Percentiles rank a stretch among this genome's conserved stretches.
Evolutionary conservation across 1,284 basidiomycete genomes (phyloP).

Genomic region (Rhodotorula sp.): DNA sequence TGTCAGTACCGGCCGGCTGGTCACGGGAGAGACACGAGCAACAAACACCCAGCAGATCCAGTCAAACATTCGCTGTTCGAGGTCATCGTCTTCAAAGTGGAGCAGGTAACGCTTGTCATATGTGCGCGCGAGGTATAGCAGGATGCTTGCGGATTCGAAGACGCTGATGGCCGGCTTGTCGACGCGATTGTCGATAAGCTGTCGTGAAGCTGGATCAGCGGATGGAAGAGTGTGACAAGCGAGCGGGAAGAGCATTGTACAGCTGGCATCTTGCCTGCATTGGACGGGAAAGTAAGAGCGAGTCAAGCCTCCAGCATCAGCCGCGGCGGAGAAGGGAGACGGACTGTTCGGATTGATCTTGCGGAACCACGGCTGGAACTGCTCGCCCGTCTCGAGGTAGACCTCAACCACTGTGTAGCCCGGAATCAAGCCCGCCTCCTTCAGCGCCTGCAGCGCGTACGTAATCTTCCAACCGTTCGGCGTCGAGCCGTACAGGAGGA

Average conservation of each 20-base stretch:
- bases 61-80: constrained; percentile 21
- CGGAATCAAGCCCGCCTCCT: constrained; percentile 15
- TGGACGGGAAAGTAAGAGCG: no score
- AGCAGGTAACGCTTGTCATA: constrained; percentile 21
- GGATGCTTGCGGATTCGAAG: constrained; percentile 27
- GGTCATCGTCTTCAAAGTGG: constrained; percentile 28
- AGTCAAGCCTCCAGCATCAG: neutral
- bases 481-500: constrained; percentile 12
- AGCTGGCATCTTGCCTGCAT: constrained; percentile 32
- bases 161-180: constrained; percentile 17
- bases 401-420: constrained; percentile 21
- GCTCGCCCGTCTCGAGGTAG: constrained; percentile 19
- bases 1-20: neutral
- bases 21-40: neutral
- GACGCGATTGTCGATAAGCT: constrained; percentile 12
- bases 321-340: neutral
- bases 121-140: constrained; percentile 23
- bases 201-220: neutral
- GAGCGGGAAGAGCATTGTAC: neutral
- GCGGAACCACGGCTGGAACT: constrained; percentile 29
- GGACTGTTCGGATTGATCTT: constrained; percentile 35
- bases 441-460: constrained; percentile 16
- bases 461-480: constrained; percentile 32
- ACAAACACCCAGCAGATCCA: constrained; percentile 29
- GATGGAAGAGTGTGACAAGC: neutral